Conservation (phyloP, 2,329 filamentous ascomycete species). For the Colletotrichum sp. region DNA sequence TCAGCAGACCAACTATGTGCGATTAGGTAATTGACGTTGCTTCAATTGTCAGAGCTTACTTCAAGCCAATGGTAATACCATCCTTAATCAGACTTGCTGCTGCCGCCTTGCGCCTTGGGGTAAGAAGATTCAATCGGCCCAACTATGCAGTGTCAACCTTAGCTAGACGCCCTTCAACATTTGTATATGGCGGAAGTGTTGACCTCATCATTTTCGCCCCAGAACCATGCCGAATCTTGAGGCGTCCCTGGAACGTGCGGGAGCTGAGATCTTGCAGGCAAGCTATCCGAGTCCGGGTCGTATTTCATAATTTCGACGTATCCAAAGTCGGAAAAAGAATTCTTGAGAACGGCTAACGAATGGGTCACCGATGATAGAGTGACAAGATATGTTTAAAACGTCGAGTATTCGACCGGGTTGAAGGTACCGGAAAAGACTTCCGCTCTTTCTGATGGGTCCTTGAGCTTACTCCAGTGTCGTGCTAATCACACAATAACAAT, state of each 20-base stretch:
- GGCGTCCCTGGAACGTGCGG: background rate
- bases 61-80: background rate
- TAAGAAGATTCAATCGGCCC: background rate
- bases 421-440: background rate
- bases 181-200: background rate
- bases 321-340: rapidly evolving
- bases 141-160: background rate
- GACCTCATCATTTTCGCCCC: background rate
- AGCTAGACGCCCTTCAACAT: background rate
- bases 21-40: background rate
- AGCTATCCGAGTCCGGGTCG: background rate
- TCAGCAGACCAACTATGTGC: background rate
- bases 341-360: background rate
- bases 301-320: background rate
- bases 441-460: background rate
- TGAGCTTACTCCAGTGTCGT: background rate
- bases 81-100: background rate
- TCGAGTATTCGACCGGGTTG: background rate
- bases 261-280: background rate
- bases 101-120: background rate
- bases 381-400: rapidly evolving
- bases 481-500: background rate
- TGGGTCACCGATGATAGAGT: rapidly evolving
- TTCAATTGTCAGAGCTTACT: background rate
- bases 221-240: background rate